A percentile compares a stretch with the other conserved stretches of the same genome.
Evolutionary conservation across 2,329 filamentous ascomycete genomes (phyloP).

Genomic region (Didymella pinodella): DNA sequence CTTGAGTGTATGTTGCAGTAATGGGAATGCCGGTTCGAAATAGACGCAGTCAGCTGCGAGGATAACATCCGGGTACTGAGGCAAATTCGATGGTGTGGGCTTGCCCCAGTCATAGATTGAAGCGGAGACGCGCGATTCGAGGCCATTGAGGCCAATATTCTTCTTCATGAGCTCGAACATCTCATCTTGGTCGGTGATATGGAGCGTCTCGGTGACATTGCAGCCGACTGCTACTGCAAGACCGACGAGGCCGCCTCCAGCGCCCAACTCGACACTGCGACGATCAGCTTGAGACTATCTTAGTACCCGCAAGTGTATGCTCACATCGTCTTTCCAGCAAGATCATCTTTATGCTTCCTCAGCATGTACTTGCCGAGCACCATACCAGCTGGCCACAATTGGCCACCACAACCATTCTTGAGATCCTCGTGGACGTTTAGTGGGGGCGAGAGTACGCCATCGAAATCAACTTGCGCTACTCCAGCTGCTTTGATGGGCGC

Average conservation of each 20-base stretch:
- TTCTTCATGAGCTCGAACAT: slow-evolving; percentile 87
- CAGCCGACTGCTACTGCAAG: slow-evolving; percentile 66
- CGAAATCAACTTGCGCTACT: slow-evolving; percentile 68
- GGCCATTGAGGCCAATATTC: slow-evolving; percentile 83
- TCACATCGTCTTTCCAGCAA: slow-evolving; percentile 76
- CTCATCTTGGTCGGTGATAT: slow-evolving; percentile 85
- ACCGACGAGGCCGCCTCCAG: slow-evolving; percentile 86
- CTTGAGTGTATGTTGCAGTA: slow-evolving; percentile 79
- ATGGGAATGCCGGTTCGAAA: slow-evolving; percentile 92
- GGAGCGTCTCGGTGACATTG: slow-evolving; percentile 65
- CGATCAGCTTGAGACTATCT: slow-evolving; percentile 21
- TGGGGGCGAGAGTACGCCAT: slow-evolving; percentile 73
- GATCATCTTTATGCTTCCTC: slow-evolving; percentile 69
- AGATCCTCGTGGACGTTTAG: slow-evolving; percentile 86
- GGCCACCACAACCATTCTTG: slow-evolving; percentile 86
- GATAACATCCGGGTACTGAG: slow-evolving; percentile 76
- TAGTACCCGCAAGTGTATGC: slow-evolving; percentile 45
- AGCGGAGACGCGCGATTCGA: slow-evolving; percentile 70
- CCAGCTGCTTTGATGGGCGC: slow-evolving; percentile 61
- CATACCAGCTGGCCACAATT: slow-evolving; percentile 94
- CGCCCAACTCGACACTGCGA: slow-evolving; percentile 83
- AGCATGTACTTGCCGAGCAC: slow-evolving; percentile 87
- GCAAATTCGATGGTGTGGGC: slow-evolving; percentile 50
- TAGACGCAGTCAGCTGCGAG: slow-evolving; percentile 98
- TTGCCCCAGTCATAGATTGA: slow-evolving; percentile 80